phyloP scores from a whole-genome alignment of 208 protist species.

The Histomonas meleagridis region DNA sequence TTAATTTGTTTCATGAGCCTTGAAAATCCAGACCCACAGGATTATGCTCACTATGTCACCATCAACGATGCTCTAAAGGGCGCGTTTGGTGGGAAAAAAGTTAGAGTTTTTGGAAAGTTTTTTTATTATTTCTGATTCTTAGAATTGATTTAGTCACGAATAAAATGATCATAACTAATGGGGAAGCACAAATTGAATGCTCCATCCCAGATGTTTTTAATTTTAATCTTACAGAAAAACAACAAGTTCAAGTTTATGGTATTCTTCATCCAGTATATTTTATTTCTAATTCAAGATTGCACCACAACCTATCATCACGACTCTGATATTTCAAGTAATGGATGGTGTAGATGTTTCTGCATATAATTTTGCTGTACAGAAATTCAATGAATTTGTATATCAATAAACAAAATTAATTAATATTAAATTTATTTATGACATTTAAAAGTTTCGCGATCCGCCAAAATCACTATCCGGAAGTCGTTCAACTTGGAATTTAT shows the following conservation, averaged over 20 bases:
- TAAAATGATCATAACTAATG: not conserved
- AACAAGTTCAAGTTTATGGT: not conserved
- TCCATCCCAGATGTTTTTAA: not conserved
- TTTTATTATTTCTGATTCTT: no score
- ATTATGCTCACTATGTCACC: not conserved
- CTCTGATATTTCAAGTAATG: not conserved
- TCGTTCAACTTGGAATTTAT: conserved; percentile 87
- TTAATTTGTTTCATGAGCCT: no score
- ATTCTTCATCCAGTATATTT: not conserved
- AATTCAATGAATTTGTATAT: not conserved
- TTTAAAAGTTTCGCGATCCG: not conserved
- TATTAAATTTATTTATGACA: not conserved
- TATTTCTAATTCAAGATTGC: no score
- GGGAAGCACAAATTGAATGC: not conserved
- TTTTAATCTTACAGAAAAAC: not conserved
- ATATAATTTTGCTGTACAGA: not conserved
- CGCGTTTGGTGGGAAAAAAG: not conserved
- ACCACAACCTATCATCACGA: not conserved
- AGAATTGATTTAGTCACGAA: not conserved
- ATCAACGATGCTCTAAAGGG: not conserved
- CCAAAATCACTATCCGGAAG: conserved; percentile 67
- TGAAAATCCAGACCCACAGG: no score
- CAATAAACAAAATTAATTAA: no score
- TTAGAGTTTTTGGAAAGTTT: conserved; percentile 1
- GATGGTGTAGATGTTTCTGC: not conserved